phyloP scores from a whole-genome alignment of 768 basidiomycete genomes.

The Psilocybe cubensis region DNA sequence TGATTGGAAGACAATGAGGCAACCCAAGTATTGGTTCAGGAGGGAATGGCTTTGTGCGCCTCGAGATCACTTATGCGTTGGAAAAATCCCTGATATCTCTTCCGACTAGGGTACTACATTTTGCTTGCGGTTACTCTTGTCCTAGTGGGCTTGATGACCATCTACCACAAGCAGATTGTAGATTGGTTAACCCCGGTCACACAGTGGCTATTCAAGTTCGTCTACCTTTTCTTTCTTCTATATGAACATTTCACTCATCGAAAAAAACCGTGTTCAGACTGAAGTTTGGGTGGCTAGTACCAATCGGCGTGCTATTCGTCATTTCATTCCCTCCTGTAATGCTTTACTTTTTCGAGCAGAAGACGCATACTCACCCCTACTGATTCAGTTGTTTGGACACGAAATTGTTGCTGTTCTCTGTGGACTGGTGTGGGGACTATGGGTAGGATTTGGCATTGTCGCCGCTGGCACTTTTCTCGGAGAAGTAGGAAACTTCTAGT shows the following conservation, averaged over 20 bases:
- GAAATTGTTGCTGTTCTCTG: slow-evolving; percentile 90
- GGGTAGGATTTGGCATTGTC: slow-evolving; percentile 87
- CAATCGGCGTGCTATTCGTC: slow-evolving; percentile 80
- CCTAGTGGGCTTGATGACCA: slow-evolving; percentile 53
- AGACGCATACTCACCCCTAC: neutral
- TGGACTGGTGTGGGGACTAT: slow-evolving; percentile 89
- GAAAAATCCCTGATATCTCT: neutral
- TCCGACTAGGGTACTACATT: slow-evolving; percentile 52
- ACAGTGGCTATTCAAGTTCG: slow-evolving; percentile 64
- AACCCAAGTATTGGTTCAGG: slow-evolving; percentile 56
- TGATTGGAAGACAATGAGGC: slow-evolving; percentile 45
- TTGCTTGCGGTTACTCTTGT: slow-evolving; percentile 48
- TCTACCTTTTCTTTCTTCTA: slow-evolving; percentile 15
- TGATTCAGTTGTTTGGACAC: slow-evolving; percentile 78
- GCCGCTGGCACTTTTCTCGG: slow-evolving; percentile 83
- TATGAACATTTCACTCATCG: neutral
- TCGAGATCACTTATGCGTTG: neutral
- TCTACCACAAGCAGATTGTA: slow-evolving; percentile 77
- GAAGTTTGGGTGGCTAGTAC: slow-evolving; percentile 71
- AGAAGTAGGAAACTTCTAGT: slow-evolving; percentile 90
- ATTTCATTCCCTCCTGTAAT: slow-evolving; percentile 84
- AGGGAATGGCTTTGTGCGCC: slow-evolving; percentile 63
- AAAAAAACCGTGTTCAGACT: slow-evolving; percentile 37
- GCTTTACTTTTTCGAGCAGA: slow-evolving; percentile 4
- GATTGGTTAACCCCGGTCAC: slow-evolving; percentile 68